Evolutionary conservation across 441 rosid species (phyloP).

Genomic region (Sinapis alba): DNA sequence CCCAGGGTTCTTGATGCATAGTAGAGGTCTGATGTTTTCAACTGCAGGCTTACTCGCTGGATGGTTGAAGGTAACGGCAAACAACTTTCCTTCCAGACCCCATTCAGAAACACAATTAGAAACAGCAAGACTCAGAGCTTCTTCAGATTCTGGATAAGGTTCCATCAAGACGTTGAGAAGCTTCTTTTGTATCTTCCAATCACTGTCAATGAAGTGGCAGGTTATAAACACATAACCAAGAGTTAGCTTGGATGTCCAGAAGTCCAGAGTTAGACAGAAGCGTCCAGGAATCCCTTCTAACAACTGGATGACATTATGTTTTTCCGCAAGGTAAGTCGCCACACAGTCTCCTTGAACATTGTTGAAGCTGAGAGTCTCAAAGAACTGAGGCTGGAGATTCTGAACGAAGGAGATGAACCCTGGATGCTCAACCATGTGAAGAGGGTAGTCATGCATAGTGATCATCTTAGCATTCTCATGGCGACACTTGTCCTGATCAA

Average conservation of each 20-base stretch:
- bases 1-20: constrained; percentile 71
- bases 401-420: constrained; percentile 75
- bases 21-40: constrained; percentile 67
- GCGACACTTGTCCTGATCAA: constrained; percentile 78
- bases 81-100: constrained; percentile 76
- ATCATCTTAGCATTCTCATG: constrained; percentile 55
- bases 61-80: constrained; percentile 68
- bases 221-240: constrained; percentile 76
- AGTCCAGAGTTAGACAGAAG: constrained; percentile 69
- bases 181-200: constrained; percentile 82
- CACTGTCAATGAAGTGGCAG: constrained; percentile 75
- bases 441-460: background rate
- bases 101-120: constrained; percentile 84
- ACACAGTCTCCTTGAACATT: constrained; percentile 88
- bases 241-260: constrained; percentile 71
- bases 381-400: constrained; percentile 72
- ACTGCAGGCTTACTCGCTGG: constrained; percentile 52
- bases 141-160: constrained; percentile 72
- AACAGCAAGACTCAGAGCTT: constrained; percentile 77
- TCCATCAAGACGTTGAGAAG: constrained; percentile 85
- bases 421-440: background rate
- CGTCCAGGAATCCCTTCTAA: constrained; percentile 79
- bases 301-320: constrained; percentile 68
- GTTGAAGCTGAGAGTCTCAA: constrained; percentile 65
- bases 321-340: constrained; percentile 77